Base-by-base conservation (phyloP, 257 asterid species). In the Solanum arcanum region DNA sequence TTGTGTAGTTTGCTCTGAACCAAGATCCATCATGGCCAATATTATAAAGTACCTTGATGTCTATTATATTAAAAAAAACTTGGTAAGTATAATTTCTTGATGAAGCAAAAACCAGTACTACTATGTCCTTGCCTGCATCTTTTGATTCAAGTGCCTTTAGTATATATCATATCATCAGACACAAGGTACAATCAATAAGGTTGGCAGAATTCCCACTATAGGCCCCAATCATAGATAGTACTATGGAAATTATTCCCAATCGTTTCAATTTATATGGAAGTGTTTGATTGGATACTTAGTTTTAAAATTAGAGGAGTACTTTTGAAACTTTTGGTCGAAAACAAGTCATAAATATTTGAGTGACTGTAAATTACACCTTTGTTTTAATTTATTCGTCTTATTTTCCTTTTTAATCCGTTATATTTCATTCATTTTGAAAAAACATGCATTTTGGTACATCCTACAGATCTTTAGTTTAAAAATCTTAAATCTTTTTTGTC, bases 21-120 rank as follows among this genome's bases (percentile, higher is more conserved):
- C 89, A 87, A 74, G 86, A 90, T 89, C 90, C 82, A 78, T 87
- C 89, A 86, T 90, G 77, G 83, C 37, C 37, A 49, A 59, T 31
- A 69, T 15, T 80, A 59, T 31, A 16, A 68, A 83, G 86, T 31
- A 46, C 47, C 89, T 84, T 90, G 64, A 86, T 62, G 74, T 35
- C 37, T 18, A 35, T 25, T 31, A 83, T 70, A 33, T 56, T 56
- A 49, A 37, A 37, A 35, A 33, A 37, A 37, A 64, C 70, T 49
- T 16, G 27, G 33, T 46, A 74, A 35, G 33, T 59, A 49, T 42
- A 4, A 2, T 84, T 84, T 66, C 78, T 49, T 69, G 60, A 42
- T 66, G 47, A 29, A 70, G 37, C n/a, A 69, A 44, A 84, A 47
- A 86, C 83, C 41, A 25, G 46, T 56, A 44, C 62, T 74, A 14